Conservation (phyloP, 2,329 filamentous ascomycete species). For the Arthrobotrys pseudoclavata region DNA sequence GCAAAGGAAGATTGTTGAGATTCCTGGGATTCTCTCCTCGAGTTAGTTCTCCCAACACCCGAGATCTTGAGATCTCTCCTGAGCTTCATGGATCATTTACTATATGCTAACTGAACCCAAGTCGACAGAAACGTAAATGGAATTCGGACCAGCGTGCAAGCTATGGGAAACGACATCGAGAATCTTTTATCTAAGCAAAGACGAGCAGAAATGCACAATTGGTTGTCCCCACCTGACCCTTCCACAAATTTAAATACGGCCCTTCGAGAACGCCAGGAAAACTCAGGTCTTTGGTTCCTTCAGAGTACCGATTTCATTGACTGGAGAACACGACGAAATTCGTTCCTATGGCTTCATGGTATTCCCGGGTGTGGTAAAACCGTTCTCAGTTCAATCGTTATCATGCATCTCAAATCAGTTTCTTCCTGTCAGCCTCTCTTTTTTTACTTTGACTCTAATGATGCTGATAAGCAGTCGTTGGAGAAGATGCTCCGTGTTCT, state of each 20-base stretch:
- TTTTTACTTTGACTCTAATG: constrained; percentile 67
- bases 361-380: constrained; percentile 68
- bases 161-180: background rate
- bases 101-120: background rate
- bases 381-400: constrained; percentile 66
- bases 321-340: constrained; percentile 65
- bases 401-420: constrained; percentile 63
- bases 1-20: background rate
- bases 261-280: constrained; percentile 63
- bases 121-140: constrained; percentile 1
- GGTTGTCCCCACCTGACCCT: constrained; percentile 66
- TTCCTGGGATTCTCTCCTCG: constrained; percentile 8
- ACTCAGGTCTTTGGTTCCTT: constrained; percentile 66
- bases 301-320: constrained; percentile 62
- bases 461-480: constrained; percentile 65
- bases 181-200: background rate
- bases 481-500: constrained; percentile 66
- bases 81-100: no score
- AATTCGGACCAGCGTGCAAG: background rate
- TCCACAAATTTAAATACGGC: constrained; percentile 65
- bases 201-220: constrained; percentile 59
- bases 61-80: no score
- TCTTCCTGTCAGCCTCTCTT: constrained; percentile 60
- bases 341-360: constrained; percentile 66
- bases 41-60: constrained; percentile 12